These are phyloP conservation scores for Venturia effusa DNA, from an alignment of 2,329 filamentous ascomycete species.

Conservation along the genomic window DNA sequence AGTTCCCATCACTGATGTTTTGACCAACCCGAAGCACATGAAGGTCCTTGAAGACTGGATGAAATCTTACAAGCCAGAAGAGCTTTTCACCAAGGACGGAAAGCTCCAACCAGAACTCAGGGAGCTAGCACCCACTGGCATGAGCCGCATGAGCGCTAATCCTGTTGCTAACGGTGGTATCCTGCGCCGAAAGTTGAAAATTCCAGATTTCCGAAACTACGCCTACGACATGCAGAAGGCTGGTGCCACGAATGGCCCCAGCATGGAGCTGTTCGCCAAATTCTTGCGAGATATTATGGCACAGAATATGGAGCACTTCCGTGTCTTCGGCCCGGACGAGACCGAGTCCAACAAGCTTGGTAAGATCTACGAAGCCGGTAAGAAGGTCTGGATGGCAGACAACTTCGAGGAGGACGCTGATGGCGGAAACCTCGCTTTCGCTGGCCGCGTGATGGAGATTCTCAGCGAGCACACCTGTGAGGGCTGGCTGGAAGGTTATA, in stretches of 20 bases:
- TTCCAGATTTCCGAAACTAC: slow-evolving; percentile 63
- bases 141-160: slow-evolving; percentile 65
- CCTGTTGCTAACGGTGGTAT: slow-evolving; percentile 63
- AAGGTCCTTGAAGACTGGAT: slow-evolving; percentile 66
- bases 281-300: slow-evolving; percentile 59
- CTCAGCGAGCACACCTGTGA: slow-evolving; percentile 73
- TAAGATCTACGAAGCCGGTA: slow-evolving; percentile 59
- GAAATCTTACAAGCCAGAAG: slow-evolving; percentile 63
- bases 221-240: slow-evolving; percentile 44
- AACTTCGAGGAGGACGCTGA: slow-evolving; percentile 67
- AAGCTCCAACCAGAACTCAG: slow-evolving; percentile 52
- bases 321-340: slow-evolving; percentile 69
- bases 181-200: slow-evolving; percentile 53
- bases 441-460: slow-evolving; percentile 73
- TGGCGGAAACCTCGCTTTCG: slow-evolving; percentile 58
- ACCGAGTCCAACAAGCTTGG: slow-evolving; percentile 71
- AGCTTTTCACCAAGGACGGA: slow-evolving; percentile 55
- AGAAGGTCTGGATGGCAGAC: slow-evolving; percentile 73
- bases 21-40: slow-evolving; percentile 53
- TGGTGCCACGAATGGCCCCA: slow-evolving; percentile 45
- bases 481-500: slow-evolving; percentile 71
- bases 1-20: slow-evolving; percentile 62
- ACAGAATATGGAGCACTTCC: slow-evolving; percentile 56
- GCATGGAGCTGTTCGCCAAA: slow-evolving; percentile 54
- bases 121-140: slow-evolving; percentile 53